Percentiles rank a stretch among this genome's conserved stretches.
Evolutionary conservation across 2,329 filamentous ascomycete genomes (phyloP).

Genomic region (Didymella segeticola): DNA sequence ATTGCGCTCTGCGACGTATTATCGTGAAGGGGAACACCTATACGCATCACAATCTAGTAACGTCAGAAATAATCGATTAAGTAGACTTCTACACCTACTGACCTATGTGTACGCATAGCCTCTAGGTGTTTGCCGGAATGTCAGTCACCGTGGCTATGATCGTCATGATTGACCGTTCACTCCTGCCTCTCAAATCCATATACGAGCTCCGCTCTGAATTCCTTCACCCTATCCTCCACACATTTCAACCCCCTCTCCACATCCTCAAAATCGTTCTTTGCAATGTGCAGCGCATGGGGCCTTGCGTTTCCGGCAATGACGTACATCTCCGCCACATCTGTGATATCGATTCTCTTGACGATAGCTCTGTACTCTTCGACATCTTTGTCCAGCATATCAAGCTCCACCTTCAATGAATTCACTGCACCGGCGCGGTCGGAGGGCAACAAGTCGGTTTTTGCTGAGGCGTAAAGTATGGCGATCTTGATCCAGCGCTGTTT

Average conservation of each 20-base stretch:
- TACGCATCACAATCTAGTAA: too few species aligned
- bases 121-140: too few species aligned
- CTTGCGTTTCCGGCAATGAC: constrained; percentile 14
- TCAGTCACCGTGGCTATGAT: too few species aligned
- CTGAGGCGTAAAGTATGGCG: background rate
- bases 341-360: constrained; percentile 10
- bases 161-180: too few species aligned
- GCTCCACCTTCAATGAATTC: constrained; percentile 21
- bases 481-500: constrained; percentile 5
- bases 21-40: too few species aligned
- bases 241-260: constrained; percentile 16
- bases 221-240: constrained; percentile 9
- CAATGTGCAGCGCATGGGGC: constrained; percentile 20
- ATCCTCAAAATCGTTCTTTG: constrained; percentile 20
- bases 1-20: too few species aligned
- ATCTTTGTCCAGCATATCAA: constrained; percentile 22
- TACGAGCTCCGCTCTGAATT: constrained; percentile 15
- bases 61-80: too few species aligned
- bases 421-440: constrained; percentile 8
- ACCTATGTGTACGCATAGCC: too few species aligned
- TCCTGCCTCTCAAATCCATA: background rate
- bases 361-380: constrained; percentile 15
- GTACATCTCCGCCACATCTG: constrained; percentile 23
- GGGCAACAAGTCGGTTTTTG: background rate
- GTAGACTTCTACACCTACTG: too few species aligned